Base-by-base conservation (phyloP, 1,284 basidiomycete species). In the Ganoderma sinense region DNA sequence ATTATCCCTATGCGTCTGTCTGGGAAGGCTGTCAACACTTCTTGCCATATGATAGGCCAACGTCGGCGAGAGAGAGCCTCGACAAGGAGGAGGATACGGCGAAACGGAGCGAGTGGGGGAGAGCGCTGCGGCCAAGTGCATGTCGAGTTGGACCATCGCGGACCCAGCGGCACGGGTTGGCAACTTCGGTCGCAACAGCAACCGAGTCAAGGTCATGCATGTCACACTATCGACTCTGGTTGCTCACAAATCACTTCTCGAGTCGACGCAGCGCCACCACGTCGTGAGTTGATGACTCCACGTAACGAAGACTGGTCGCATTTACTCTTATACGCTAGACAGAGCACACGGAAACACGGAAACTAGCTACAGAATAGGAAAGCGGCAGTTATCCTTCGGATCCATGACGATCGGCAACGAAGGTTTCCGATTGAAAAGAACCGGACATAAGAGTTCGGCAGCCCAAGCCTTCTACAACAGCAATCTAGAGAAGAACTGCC, bases 401-500 rank as follows among this genome's bases (percentile, higher is more conserved):
- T 20, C 10, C 31, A 33, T 20, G 45, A 23, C 13, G 36, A 61
- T 41, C 20, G 11, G 36, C n/a, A 61, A 43, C 16, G 59, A 23
- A 43, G 41, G 39, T 59, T 39, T 26, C 23, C 36, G 36, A n/a
- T 3, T 39, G n/a, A 61, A 43, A 40, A 29, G 14, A 20, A 40
- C 36, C 23, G 39, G 3, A n/a, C 20, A 40, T 41, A 40, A 23
- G 18, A 41, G 33, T 31, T 66, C 56, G 55, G 56, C n/a, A 66
- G 41, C 65, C 31, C 56, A 59, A 16, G 43, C 64, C 64, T 66
- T 39, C 62, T 13, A 53, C 36, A 36, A 26, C 62, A 64, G 18
- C 8, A 43, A 61, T 72, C 68, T 60, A 8, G 64, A 72, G 69
- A 68, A 60, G 56, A 68, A 67, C 40, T 62, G 29, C 71, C 71